These are phyloP conservation scores for Sporothrix pallida DNA, from an alignment of 2,329 filamentous ascomycete genomes.

Conservation along the genomic window DNA sequence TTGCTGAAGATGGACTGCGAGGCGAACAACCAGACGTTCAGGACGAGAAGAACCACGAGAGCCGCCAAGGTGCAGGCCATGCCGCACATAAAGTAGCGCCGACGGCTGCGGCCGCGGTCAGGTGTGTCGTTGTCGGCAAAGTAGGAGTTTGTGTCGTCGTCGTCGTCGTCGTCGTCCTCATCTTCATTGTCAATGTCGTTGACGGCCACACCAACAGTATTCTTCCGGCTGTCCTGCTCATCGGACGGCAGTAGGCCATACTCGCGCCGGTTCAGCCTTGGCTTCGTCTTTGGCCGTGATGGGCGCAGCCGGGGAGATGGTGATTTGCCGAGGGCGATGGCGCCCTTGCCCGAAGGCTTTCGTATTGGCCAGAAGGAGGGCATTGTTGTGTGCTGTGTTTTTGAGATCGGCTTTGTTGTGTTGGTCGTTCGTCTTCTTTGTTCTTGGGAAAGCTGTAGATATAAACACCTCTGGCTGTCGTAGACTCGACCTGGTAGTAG, in stretches of 20 bases:
- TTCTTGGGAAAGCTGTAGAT: background rate
- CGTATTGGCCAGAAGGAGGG: background rate
- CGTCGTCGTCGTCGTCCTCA: slow-evolving; percentile 24
- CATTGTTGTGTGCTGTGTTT: background rate
- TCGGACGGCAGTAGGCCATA: slow-evolving; percentile 31
- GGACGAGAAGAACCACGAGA: slow-evolving; percentile 39
- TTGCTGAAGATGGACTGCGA: slow-evolving; percentile 33
- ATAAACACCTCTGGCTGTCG: no score
- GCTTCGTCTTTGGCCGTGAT: slow-evolving; percentile 16
- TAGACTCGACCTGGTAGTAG: no score
- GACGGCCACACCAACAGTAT: no score
- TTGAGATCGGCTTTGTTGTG: background rate
- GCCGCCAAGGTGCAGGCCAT: slow-evolving; percentile 47
- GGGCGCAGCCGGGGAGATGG: slow-evolving; percentile 28
- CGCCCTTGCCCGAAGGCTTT: background rate
- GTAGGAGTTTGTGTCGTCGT: background rate
- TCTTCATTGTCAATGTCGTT: background rate
- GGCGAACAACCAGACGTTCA: slow-evolving; percentile 37
- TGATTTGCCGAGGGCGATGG: background rate
- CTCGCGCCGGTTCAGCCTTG: background rate
- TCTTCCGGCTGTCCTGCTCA: background rate
- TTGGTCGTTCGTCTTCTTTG: background rate
- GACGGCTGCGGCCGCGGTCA: slow-evolving; percentile 32
- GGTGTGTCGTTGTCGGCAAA: slow-evolving; percentile 35
- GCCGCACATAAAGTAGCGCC: slow-evolving; percentile 43